phyloP scores from a whole-genome alignment of 495 filamentous ascomycete genomes.

The Penicillium turbatum region DNA sequence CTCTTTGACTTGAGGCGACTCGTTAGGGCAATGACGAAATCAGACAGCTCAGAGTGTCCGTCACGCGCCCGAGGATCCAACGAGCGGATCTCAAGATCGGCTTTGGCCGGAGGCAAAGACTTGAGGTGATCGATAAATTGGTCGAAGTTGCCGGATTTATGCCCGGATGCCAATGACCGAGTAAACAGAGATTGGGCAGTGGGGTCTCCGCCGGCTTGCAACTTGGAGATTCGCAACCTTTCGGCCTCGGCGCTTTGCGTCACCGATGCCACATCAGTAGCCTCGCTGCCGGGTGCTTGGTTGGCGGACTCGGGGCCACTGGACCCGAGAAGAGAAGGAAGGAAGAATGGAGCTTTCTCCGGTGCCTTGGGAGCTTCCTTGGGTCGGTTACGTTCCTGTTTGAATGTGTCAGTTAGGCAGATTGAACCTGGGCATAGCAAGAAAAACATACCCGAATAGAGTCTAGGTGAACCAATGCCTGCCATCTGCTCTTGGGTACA shows the following conservation, averaged over 20 bases:
- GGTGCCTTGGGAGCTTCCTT: constrained; percentile 86
- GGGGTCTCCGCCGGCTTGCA: constrained; percentile 27
- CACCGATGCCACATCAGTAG: constrained; percentile 40
- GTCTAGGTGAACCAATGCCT: constrained; percentile 86
- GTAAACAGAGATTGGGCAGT: constrained; percentile 49
- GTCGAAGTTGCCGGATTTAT: constrained; percentile 43
- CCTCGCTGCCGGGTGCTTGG: constrained; percentile 15
- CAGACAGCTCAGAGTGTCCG: constrained; percentile 52
- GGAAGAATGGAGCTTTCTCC: constrained; percentile 94
- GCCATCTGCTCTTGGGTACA: constrained; percentile 87
- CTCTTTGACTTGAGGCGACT: constrained; percentile 55
- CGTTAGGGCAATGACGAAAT: constrained; percentile 75
- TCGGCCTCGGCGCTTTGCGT: constrained; percentile 37
- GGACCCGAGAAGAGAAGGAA: constrained; percentile 61
- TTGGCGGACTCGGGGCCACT: constrained; percentile 23
- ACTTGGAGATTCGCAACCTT: constrained; percentile 51
- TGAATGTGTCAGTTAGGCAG: constrained; percentile 9
- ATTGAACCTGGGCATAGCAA: background rate
- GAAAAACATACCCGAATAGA: constrained; percentile 59
- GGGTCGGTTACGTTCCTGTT: constrained; percentile 80
- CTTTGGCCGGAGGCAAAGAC: constrained; percentile 69
- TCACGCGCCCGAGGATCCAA: constrained; percentile 48
- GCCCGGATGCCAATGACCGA: constrained; percentile 43
- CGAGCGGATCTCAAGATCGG: constrained; percentile 85
- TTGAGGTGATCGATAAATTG: constrained; percentile 72